A percentile compares a stretch with the other conserved stretches of the same genome.
These are phyloP conservation scores for Paramecium sonneborni DNA, from an alignment of 73 alveolate genomes.

Conservation along the genomic window DNA sequence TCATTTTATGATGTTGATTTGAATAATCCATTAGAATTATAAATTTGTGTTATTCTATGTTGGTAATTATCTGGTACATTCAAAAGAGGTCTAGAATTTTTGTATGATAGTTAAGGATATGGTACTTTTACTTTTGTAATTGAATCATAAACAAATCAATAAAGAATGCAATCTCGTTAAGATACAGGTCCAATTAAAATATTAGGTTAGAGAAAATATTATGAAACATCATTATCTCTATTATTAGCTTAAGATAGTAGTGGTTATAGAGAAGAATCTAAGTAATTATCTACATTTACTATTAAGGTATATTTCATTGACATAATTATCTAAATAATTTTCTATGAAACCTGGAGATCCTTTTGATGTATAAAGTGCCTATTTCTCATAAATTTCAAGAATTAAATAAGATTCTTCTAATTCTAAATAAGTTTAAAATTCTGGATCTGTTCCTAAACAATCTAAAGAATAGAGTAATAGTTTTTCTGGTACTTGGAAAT, in stretches of 20 bases:
- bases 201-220: conserved; percentile 38
- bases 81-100: conserved; percentile 46
- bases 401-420: conserved; percentile 43
- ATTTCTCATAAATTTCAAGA: conserved; percentile 33
- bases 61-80: conserved; percentile 46
- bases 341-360: conserved; percentile 38
- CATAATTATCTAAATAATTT: neutral
- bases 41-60: neutral
- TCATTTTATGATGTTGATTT: conserved; percentile 37
- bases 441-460: conserved; percentile 6
- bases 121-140: conserved; percentile 45
- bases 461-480: conserved; percentile 21
- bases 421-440: neutral
- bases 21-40: conserved; percentile 22
- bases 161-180: neutral
- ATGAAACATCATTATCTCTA: conserved; percentile 43
- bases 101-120: conserved; percentile 40
- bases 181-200: conserved; percentile 53
- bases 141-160: conserved; percentile 1
- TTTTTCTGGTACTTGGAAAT: conserved; percentile 37
- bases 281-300: neutral
- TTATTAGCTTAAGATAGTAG: conserved; percentile 33
- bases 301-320: neutral
- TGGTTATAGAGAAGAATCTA: conserved; percentile 25
- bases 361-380: conserved; percentile 18